Evolutionary conservation across 139 green algal species (phyloP).

Genomic region (Coccomyxa sp.): DNA sequence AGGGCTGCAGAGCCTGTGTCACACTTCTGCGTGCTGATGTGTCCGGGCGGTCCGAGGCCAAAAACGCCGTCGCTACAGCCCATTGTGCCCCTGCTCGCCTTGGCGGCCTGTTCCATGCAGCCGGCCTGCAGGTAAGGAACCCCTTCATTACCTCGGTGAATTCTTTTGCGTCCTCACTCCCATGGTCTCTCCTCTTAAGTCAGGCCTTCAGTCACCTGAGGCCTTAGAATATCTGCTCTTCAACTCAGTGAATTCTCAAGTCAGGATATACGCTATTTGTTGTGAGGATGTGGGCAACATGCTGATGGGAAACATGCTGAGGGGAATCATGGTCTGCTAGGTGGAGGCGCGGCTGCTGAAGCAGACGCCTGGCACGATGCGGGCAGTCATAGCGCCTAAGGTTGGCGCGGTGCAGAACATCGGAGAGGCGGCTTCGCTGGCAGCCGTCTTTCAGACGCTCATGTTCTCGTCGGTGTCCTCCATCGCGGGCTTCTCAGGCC

Average conservation of each 20-base stretch:
- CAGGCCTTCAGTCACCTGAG: too few species aligned
- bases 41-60: conserved; percentile 4
- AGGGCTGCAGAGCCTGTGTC: too few species aligned
- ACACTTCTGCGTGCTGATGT: conserved; percentile 8
- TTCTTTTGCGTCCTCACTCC: too few species aligned
- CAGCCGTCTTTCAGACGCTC: background rate
- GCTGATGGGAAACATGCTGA: too few species aligned
- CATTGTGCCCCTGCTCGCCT: background rate
- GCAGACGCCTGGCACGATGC: conserved; percentile 17
- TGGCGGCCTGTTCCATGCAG: conserved; percentile 26
- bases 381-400: conserved; percentile 33
- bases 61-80: background rate
- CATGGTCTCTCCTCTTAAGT: too few species aligned
- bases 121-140: conserved; percentile 22
- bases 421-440: too few species aligned
- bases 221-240: too few species aligned
- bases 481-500: conserved; percentile 11
- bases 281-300: too few species aligned
- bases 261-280: too few species aligned
- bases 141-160: background rate
- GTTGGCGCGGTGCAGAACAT: conserved; percentile 9
- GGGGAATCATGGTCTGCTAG: too few species aligned
- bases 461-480: conserved; percentile 28
- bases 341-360: background rate
- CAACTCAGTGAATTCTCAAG: too few species aligned